A percentile compares a stretch with the other conserved stretches of the same genome.
phyloP scores from a whole-genome alignment of 495 filamentous ascomycete species.

The Sordaria brevicollis region DNA sequence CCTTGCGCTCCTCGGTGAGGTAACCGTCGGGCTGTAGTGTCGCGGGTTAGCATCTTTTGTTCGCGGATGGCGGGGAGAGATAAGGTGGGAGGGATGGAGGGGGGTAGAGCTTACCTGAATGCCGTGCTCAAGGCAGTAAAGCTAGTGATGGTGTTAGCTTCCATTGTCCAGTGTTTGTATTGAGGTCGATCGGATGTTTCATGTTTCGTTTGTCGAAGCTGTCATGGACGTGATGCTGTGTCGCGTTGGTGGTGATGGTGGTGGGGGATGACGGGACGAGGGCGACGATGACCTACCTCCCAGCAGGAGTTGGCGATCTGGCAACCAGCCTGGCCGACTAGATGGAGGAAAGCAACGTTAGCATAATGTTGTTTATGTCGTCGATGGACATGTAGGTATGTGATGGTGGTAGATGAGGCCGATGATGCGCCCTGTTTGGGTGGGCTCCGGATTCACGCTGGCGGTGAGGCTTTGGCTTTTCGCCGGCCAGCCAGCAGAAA shows the following conservation, averaged over 20 bases:
- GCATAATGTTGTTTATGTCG: slow-evolving; percentile 10
- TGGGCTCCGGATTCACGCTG: slow-evolving; percentile 7
- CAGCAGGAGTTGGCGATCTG: slow-evolving; percentile 99
- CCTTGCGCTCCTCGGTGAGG: slow-evolving; percentile 96
- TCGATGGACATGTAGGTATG: neutral
- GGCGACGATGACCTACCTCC: slow-evolving; percentile 66
- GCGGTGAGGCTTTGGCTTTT: slow-evolving; percentile 17
- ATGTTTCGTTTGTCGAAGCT: neutral
- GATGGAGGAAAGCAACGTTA: slow-evolving; percentile 29
- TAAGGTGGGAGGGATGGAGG: slow-evolving; percentile 27
- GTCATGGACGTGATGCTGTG: neutral
- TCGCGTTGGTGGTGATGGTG: neutral
- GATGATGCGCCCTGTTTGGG: neutral
- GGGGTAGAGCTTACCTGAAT: slow-evolving; percentile 63
- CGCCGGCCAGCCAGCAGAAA: slow-evolving; percentile 9
- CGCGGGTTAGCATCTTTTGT: neutral
- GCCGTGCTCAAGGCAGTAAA: slow-evolving; percentile 99
- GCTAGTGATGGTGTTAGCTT: slow-evolving; percentile 42
- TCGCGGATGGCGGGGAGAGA: neutral
- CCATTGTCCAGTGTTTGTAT: neutral
- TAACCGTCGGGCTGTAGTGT: slow-evolving; percentile 81
- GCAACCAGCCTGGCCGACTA: slow-evolving; percentile 99
- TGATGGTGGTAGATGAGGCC: neutral
- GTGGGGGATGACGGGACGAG: neutral
- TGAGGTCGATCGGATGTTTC: neutral